phyloP scores from a whole-genome alignment of 2,329 filamentous ascomycete genomes.

The Hymenoscyphus albidus region DNA sequence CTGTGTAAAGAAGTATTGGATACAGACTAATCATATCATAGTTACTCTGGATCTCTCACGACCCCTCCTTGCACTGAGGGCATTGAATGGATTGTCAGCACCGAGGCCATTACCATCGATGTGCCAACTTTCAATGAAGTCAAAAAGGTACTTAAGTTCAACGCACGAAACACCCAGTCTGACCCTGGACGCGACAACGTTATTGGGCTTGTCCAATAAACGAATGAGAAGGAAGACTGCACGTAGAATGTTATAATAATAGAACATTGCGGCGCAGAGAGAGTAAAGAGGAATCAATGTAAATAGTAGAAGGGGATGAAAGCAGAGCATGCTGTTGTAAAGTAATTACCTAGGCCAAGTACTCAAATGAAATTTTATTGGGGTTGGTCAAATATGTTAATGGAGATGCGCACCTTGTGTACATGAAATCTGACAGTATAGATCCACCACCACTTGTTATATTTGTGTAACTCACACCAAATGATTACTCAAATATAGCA shows the following conservation, averaged over 20 bases:
- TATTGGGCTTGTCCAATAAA: not conserved
- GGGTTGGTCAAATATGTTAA: no score
- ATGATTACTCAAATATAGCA: no score
- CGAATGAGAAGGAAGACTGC: not conserved
- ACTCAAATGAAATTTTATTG: no score
- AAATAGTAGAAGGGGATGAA: no score
- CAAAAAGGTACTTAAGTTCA: slow-evolving; percentile 52
- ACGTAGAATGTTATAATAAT: not conserved
- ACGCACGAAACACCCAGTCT: slow-evolving; percentile 49
- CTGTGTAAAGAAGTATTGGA: not conserved
- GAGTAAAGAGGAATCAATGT: no score
- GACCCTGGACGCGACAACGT: slow-evolving; percentile 4
- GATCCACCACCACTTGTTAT: no score
- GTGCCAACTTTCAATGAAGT: slow-evolving; percentile 47
- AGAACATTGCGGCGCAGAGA: not conserved
- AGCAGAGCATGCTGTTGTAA: no score
- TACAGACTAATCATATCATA: not conserved
- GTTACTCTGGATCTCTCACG: slow-evolving; percentile 56
- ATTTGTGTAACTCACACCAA: no score
- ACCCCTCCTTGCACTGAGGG: slow-evolving; percentile 60
- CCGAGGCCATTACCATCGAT: slow-evolving; percentile 44
- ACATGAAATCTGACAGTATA: no score
- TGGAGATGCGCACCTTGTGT: no score
- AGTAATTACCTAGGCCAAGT: no score
- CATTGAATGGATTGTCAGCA: slow-evolving; percentile 49